Base-by-base conservation (phyloP, 768 basidiomycete species). In the Agrocybe pediades region DNA sequence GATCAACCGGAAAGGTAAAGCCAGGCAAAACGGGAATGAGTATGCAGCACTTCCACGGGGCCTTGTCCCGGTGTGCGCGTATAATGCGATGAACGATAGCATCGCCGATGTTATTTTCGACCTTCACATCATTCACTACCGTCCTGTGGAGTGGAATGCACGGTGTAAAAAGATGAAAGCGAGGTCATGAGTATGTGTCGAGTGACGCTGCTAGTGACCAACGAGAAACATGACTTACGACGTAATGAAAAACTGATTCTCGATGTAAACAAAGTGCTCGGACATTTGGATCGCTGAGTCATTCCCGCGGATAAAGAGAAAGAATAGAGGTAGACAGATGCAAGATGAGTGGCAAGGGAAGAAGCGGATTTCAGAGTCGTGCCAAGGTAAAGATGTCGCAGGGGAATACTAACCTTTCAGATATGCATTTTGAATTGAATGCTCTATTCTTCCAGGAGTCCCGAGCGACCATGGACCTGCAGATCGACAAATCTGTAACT, bases 211-310 rank as follows among this genome's bases (percentile, higher is more conserved):
- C 51, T n/a, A 19, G 42, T n/a, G 30, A 24, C 51, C 24, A 25
- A 27, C 40, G 42, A 17, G 43, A 42, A 43, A 44, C 20, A 49
- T 15, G 9, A 59, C 89, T 66, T 68, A 92, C 91, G 90, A 92
- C 1, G 90, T 87, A 58, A 94, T 90, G 69, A 94, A 93, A 65
- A 93, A 94, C 66, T 94, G 92, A 60, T 95, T 94, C 67, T 98
- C 96, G 58, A 99, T 97, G 73, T 99, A 99, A 27, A 99, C 91
- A 65, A 98, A 99, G 65, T 97, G 94, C 61, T 98, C 94, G 21
- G 94, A 95, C 64, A 90, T 75, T 64, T 95, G 87, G 49, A 97
- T 97, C 9, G 93, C 93, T 95, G 55, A 23, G 44, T 50, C 45
- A 47, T 33, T 19, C 4, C 23, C 43, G 39, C 30, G 48, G 45